Conservation (phyloP, 371 early-diverging fungal genomes). For the Apophysomyces variabilis region DNA sequence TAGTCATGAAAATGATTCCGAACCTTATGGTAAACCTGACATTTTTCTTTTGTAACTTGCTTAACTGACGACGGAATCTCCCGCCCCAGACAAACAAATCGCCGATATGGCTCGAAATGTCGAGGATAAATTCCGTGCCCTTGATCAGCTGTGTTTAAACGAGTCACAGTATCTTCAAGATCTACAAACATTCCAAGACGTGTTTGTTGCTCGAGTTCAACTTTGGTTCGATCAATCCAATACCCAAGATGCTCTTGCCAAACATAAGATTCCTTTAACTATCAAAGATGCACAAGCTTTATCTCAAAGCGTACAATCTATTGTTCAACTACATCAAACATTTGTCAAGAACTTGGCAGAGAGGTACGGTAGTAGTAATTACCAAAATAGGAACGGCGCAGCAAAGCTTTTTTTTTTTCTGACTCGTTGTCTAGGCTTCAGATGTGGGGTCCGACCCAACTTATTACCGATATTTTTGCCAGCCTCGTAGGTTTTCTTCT, state of each 20-base stretch:
- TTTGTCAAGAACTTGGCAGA: slow-evolving; percentile 21
- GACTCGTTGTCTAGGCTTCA: slow-evolving; percentile 16
- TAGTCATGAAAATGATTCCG: slow-evolving; percentile 23
- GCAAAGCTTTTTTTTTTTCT: slow-evolving; percentile 7
- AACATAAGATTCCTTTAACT: slow-evolving; percentile 1
- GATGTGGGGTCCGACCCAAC: slow-evolving; percentile 46
- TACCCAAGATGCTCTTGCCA: slow-evolving; percentile 15
- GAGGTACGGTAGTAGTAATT: slow-evolving; percentile 16
- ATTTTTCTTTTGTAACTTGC: background rate
- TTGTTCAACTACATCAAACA: slow-evolving; percentile 1
- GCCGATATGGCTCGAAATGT: slow-evolving; percentile 9
- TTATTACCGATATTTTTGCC: slow-evolving; percentile 37
- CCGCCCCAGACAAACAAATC: slow-evolving; percentile 8
- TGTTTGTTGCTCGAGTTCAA: slow-evolving; percentile 14
- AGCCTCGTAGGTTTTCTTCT: slow-evolving; percentile 27
- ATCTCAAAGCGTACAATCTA: slow-evolving; percentile 11
- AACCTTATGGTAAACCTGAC: slow-evolving; percentile 27
- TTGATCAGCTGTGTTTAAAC: background rate
- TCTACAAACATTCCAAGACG: slow-evolving; percentile 25
- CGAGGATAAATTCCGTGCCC: slow-evolving; percentile 11
- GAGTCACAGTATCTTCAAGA: slow-evolving; percentile 20
- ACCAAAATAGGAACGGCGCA: background rate
- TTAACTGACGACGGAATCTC: background rate
- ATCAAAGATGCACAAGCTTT: slow-evolving; percentile 12
- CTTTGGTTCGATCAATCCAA: slow-evolving; percentile 22